Percentiles rank a stretch among this genome's conserved stretches.
phyloP scores from a whole-genome alignment of 805 yeast species.

The Ogataea dorogensis region DNA sequence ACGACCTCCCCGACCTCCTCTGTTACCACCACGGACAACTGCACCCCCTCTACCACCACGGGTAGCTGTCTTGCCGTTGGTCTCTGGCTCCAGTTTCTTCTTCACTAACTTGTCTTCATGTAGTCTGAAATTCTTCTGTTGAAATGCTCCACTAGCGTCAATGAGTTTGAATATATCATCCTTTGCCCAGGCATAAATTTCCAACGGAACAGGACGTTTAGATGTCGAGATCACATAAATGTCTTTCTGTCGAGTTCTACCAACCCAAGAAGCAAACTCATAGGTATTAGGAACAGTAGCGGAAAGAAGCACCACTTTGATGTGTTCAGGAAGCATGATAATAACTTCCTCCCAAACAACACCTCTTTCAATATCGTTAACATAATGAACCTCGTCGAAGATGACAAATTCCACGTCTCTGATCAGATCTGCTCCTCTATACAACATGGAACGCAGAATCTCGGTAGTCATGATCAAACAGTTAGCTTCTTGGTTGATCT shows the following conservation, averaged over 20 bases:
- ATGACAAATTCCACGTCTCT: slow-evolving; percentile 97
- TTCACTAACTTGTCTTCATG: slow-evolving; percentile 55
- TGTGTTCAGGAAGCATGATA: slow-evolving; percentile 95
- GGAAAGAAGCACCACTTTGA: slow-evolving; percentile 82
- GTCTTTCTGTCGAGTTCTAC: slow-evolving; percentile 93
- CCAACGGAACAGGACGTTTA: slow-evolving; percentile 94
- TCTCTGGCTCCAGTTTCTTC: slow-evolving; percentile 5
- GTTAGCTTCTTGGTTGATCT: slow-evolving; percentile 93
- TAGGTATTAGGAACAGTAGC: slow-evolving; percentile 99
- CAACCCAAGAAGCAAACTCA: slow-evolving; percentile 98
- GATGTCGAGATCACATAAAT: slow-evolving; percentile 96
- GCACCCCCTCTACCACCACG: slow-evolving; percentile 35
- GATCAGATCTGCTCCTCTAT: slow-evolving; percentile 93
- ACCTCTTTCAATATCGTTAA: slow-evolving; percentile 94
- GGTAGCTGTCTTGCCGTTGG: slow-evolving; percentile 27
- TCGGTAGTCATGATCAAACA: slow-evolving; percentile 98
- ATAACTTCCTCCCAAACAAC: slow-evolving; percentile 99
- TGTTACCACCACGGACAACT: slow-evolving; percentile 29
- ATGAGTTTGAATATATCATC: slow-evolving; percentile 69
- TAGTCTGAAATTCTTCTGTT: slow-evolving; percentile 58
- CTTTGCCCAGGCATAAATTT: slow-evolving; percentile 82
- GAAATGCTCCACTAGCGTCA: slow-evolving; percentile 68
- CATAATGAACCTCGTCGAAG: slow-evolving; percentile 97
- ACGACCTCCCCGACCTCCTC: slow-evolving; percentile 33
- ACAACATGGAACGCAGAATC: slow-evolving; percentile 90